These are phyloP conservation scores for Cyclotella kingstonii DNA, from an alignment of 108 stramenopile species.

Conservation along the genomic window DNA sequence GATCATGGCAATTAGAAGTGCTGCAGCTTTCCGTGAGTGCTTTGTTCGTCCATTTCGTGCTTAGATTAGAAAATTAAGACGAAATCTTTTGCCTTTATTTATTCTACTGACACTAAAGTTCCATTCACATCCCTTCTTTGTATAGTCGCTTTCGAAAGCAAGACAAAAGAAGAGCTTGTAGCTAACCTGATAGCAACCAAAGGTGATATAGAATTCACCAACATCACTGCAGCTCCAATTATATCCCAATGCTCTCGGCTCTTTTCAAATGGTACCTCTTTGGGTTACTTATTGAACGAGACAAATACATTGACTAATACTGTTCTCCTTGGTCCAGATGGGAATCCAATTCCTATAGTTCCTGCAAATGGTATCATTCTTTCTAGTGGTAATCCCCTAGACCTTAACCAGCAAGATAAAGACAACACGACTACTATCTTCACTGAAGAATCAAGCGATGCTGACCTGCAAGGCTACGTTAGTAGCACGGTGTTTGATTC, in stretches of 20 bases:
- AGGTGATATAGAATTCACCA: conserved; percentile 1
- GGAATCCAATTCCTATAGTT: conserved; percentile 1
- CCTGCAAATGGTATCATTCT: conserved; percentile 25
- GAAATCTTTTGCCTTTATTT: neutral
- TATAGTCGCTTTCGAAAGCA: neutral
- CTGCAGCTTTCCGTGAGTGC: too few relatives aligned
- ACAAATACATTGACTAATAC: neutral
- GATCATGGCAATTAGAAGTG: too few relatives aligned
- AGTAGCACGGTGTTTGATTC: conserved; percentile 15
- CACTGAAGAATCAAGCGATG: neutral
- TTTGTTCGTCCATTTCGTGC: too few relatives aligned
- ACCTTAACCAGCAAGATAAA: conserved; percentile 12
- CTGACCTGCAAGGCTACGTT: conserved; percentile 6
- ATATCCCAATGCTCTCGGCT: neutral
- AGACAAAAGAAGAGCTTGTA: neutral
- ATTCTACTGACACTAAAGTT: neutral
- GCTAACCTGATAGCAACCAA: conserved; percentile 4
- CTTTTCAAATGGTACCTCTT: conserved; percentile 4
- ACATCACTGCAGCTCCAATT: neutral
- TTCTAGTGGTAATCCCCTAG: conserved; percentile 13
- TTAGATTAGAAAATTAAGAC: too few relatives aligned
- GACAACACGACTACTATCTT: conserved; percentile 3
- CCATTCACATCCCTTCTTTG: neutral
- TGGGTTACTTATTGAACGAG: conserved; percentile 4
- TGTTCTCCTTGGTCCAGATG: neutral